phyloP scores from a whole-genome alignment of 1,139 yeast species.

The Taphrina flavorubra region DNA sequence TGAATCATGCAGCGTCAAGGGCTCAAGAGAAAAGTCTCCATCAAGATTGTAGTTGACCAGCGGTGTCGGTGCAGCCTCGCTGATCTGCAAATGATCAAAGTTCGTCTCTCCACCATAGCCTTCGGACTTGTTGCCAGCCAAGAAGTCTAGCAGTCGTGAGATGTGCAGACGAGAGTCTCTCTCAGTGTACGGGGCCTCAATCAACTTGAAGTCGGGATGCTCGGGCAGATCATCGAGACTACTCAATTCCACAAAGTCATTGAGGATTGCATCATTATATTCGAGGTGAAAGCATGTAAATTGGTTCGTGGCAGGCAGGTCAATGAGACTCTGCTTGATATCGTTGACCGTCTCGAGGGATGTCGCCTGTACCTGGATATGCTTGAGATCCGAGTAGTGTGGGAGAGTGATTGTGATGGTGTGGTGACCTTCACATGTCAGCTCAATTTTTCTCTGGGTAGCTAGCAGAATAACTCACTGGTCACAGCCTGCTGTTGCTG shows the following conservation, averaged over 20 bases:
- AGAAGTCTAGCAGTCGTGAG: constrained; percentile 57
- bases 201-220: constrained; percentile 49
- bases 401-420: constrained; percentile 32
- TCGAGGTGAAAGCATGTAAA: constrained; percentile 65
- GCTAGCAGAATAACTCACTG: neutral
- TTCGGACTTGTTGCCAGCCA: constrained; percentile 54
- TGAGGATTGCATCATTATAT: constrained; percentile 54
- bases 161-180: constrained; percentile 59
- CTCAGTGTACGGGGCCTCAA: constrained; percentile 58
- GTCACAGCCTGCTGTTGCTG: constrained; percentile 14
- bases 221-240: constrained; percentile 49
- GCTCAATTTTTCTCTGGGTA: neutral
- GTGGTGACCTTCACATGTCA: constrained; percentile 27
- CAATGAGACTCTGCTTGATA: constrained; percentile 63
- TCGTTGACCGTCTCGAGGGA: constrained; percentile 63
- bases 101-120: constrained; percentile 55
- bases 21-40: constrained; percentile 1
- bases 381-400: constrained; percentile 13
- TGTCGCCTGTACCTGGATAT: constrained; percentile 34
- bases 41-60: constrained; percentile 22
- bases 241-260: constrained; percentile 48
- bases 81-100: constrained; percentile 50
- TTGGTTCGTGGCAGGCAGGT: constrained; percentile 63
- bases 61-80: constrained; percentile 38
- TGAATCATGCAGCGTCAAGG: constrained; percentile 42